These are phyloP conservation scores for Ophiobolus disseminans DNA, from an alignment of 2,329 filamentous ascomycete species.

Conservation along the genomic window DNA sequence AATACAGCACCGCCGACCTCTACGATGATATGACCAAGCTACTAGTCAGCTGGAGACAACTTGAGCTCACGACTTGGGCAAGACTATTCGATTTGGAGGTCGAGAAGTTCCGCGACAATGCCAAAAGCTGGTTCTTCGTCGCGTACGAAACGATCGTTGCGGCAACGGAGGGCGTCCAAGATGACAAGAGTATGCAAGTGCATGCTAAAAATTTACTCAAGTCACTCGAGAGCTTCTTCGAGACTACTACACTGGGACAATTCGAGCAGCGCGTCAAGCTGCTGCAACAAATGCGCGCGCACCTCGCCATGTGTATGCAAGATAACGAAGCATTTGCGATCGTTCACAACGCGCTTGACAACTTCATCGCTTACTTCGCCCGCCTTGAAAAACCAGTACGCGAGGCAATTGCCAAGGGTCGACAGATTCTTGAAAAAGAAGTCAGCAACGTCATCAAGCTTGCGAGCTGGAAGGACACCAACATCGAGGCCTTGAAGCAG, in stretches of 20 bases:
- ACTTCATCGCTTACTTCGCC: slow-evolving; percentile 78
- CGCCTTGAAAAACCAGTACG: slow-evolving; percentile 72
- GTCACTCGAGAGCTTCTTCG: slow-evolving; percentile 80
- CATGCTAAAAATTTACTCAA: slow-evolving; percentile 75
- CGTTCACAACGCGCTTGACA: slow-evolving; percentile 71
- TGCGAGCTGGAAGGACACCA: slow-evolving; percentile 98
- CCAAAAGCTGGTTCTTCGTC: slow-evolving; percentile 94
- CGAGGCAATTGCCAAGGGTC: slow-evolving; percentile 71
- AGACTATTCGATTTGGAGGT: slow-evolving; percentile 85
- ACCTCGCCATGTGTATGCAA: slow-evolving; percentile 67
- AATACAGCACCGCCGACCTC: slow-evolving; percentile 71
- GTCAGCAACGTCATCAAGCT: slow-evolving; percentile 93
- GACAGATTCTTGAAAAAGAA: slow-evolving; percentile 80
- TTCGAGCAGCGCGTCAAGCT: slow-evolving; percentile 75
- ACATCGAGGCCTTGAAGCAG: slow-evolving; percentile 85
- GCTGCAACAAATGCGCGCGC: slow-evolving; percentile 66
- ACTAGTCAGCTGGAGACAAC: slow-evolving; percentile 85
- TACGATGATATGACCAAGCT: slow-evolving; percentile 81
- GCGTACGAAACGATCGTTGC: slow-evolving; percentile 89
- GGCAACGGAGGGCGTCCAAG: slow-evolving; percentile 70
- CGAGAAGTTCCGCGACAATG: slow-evolving; percentile 75
- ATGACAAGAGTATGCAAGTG: slow-evolving; percentile 63
- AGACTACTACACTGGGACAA: slow-evolving; percentile 80
- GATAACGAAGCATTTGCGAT: slow-evolving; percentile 60
- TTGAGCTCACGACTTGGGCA: slow-evolving; percentile 92